Evolutionary conservation across 1,284 basidiomycete species (phyloP).

Genomic region (Mycena sp.): DNA sequence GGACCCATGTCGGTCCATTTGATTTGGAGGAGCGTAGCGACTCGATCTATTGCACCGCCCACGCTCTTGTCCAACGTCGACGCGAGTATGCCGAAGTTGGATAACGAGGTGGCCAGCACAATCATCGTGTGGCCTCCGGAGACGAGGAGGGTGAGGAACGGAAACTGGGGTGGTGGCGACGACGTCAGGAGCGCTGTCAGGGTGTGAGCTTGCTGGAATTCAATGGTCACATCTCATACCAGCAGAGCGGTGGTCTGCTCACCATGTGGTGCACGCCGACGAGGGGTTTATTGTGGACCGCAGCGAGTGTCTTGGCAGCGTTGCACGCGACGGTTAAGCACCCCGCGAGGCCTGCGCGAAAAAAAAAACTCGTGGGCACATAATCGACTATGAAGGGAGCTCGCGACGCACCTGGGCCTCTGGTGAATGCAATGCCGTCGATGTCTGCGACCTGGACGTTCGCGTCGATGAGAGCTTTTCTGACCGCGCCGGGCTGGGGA

Average conservation of each 20-base stretch:
- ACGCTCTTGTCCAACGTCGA: conserved; percentile 83
- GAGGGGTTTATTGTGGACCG: conserved; percentile 79
- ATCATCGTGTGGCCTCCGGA: conserved; percentile 94
- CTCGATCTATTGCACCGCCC: conserved; percentile 84
- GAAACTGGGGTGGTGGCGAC: conserved; percentile 66
- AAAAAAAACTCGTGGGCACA: conserved; percentile 12
- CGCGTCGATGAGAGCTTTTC: conserved; percentile 73
- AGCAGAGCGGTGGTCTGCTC: conserved; percentile 24
- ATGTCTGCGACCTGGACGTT: conserved; percentile 67
- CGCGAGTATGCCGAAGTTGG: conserved; percentile 76
- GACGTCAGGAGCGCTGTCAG: conserved; percentile 83
- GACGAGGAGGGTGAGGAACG: conserved; percentile 88
- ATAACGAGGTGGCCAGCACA: conserved; percentile 71
- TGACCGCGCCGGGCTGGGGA: conserved; percentile 79
- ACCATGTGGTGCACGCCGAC: conserved; percentile 97
- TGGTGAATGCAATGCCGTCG: conserved; percentile 90
- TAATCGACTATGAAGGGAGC: neutral
- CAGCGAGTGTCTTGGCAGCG: conserved; percentile 84
- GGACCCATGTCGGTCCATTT: conserved; percentile 69
- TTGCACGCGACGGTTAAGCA: conserved; percentile 83
- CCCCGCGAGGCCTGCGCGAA: conserved; percentile 76
- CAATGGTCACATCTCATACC: neutral
- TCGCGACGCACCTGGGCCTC: conserved; percentile 78
- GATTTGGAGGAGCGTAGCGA: conserved; percentile 73
- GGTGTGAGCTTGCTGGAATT: conserved; percentile 90